Base-by-base conservation (phyloP, 768 basidiomycete genomes). In the Pulveroboletus sp. region DNA sequence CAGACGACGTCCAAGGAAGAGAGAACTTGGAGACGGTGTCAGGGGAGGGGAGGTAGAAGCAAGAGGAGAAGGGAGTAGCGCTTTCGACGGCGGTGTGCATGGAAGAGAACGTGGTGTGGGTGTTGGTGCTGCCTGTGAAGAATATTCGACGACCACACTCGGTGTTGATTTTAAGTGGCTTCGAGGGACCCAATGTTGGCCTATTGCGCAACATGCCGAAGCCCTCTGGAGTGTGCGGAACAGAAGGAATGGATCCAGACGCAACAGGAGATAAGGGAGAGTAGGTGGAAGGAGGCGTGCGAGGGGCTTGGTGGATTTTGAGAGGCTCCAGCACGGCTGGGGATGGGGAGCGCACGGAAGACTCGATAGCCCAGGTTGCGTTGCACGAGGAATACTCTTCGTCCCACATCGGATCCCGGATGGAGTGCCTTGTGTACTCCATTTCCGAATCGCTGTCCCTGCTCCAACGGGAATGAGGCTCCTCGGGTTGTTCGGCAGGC, bases 21-120 rank as follows among this genome's bases (percentile, higher is more conserved):
- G 71, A 72, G 24, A 64, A 55, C 56, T 68, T 70, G 17, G 74
- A 71, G 14, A 68, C 51, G 16, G 74, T 72, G 32, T 70, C 63
- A 3, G 77, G 71, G 32, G 74, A 76, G 45, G 71, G 70, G 45
- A 81, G 66, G 56, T 76, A 81, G 55, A 78, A 82, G 46, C 78
- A 76, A 1, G 81, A 81, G 16, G 78, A 75, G 57, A 79, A 81
- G 12, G 76, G 74, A 45, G 78, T 81, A 47, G 78, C 76, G 29
- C 60, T 63, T 65, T 87, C 86, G 40, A 86, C 79, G 33, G 86
- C 86, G 17, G 86, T 88, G 50, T 84, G 85, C 85, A 88, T 86
- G 23, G 84, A 84, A 27, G 83, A 82, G 16, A 72, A 69, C 0
- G 70, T 72, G 23, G 71, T 71, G 43, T 63, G 61, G 32, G 78